Evolutionary conservation across 2,329 filamentous ascomycete genomes (phyloP), one percentile per base, ranked within the genome.

Genomic region (Aspergillus sp.): DNA sequence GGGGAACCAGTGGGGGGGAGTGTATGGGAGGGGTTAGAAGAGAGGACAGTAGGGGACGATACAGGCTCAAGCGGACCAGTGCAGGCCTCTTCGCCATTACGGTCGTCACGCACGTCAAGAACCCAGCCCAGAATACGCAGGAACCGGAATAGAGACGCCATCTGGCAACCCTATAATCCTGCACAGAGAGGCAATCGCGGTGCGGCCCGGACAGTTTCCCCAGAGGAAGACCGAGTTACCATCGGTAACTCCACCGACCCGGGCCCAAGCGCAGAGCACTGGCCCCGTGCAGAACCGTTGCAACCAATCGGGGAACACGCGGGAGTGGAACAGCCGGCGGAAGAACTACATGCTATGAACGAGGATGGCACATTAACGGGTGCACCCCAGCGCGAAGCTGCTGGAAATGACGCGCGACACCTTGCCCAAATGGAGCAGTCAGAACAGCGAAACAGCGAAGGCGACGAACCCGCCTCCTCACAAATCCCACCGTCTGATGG

Each of bases 151-250:
- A 29, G 43, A 32, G 43, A 45, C 2, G 43, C 23, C 21, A 29
- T 45, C 43, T 45, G 43, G 43, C 20, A 32, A 45, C 43, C 43
- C 21, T 45, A 45, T 31, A 21, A 45, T 31, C 20, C 43, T 45
- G 43, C 43, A 45, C 43, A 31, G 43, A 45, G 43, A 45, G 43
- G 43, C 43, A 45, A 45, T 45, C 43, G 43, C 43, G 16, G 43
- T 29, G 43, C 21, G 23, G 43, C 43, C 43, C 17, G 43, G 21
- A 44, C 43, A 20, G 43, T 45, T 45, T 2, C 43, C 43, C 20
- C 43, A 45, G 43, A 31, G 17, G 3, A 16, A 5, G 43, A 45
- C 5, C 43, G 43, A 32, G 43, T 32, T 45, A n/a, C 43, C 43
- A 31, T 17, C 29, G 43, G 43, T 29, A 45, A 31, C 21, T 45